These are phyloP conservation scores for Triglochin maritima DNA, from an alignment of 106 monocot species.

Conservation along the genomic window DNA sequence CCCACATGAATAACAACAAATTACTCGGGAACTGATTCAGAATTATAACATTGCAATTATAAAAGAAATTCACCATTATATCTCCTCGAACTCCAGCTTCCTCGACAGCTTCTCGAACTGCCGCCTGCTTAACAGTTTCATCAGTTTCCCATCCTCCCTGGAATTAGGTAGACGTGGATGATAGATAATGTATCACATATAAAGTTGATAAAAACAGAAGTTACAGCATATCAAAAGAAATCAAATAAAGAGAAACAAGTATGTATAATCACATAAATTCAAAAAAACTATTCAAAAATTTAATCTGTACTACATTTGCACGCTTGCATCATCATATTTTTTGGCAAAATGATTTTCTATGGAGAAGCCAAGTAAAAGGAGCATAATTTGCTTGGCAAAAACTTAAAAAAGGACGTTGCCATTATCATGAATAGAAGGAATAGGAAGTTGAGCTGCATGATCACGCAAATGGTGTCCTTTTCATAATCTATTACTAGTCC, in stretches of 20 bases:
- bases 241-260: neutral
- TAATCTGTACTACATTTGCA: too few species aligned
- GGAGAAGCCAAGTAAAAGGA: too few species aligned
- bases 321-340: too few species aligned
- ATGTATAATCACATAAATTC: neutral
- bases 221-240: neutral
- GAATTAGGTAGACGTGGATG: neutral
- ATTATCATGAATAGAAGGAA: too few species aligned
- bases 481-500: too few species aligned
- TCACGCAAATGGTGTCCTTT: too few species aligned
- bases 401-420: too few species aligned
- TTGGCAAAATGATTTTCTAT: too few species aligned
- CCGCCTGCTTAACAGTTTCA: slow-evolving; percentile 24
- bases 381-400: too few species aligned
- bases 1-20: neutral
- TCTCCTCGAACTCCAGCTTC: slow-evolving; percentile 32
- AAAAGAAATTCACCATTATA: slow-evolving; percentile 11
- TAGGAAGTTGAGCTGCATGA: too few species aligned
- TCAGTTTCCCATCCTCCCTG: slow-evolving; percentile 33
- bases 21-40: neutral
- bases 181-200: neutral
- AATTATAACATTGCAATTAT: too few species aligned
- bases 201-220: neutral
- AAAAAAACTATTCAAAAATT: neutral
- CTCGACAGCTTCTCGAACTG: slow-evolving; percentile 21